Conservation (phyloP, 305 asterid species). For the Fraxinus platypoda region DNA sequence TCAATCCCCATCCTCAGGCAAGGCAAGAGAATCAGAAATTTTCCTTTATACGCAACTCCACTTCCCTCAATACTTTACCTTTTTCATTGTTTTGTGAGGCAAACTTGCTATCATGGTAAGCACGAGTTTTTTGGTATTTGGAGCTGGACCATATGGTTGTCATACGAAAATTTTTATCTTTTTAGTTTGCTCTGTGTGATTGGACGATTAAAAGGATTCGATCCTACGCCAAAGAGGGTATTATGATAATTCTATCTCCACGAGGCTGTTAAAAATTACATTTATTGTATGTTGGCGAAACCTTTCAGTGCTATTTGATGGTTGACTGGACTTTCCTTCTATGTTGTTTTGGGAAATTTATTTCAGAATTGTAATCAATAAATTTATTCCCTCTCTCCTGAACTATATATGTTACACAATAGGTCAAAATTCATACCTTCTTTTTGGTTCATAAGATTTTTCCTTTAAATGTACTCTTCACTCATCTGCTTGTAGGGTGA, state of each 20-base stretch:
- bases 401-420: slow-evolving; percentile 1
- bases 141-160: neutral
- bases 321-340: neutral
- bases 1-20: neutral
- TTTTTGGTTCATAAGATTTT: slow-evolving; percentile 6
- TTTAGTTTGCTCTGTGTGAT: neutral
- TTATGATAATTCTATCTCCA: neutral
- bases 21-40: neutral
- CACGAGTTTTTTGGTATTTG: no score
- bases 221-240: neutral
- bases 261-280: neutral
- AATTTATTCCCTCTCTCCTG: neutral
- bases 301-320: neutral
- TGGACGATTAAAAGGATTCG: neutral
- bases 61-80: neutral
- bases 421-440: slow-evolving; percentile 7
- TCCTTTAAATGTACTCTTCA: neutral
- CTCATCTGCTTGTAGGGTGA: slow-evolving; percentile 60
- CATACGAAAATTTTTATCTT: neutral
- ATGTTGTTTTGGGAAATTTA: neutral
- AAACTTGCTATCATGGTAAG: neutral
- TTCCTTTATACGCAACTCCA: neutral
- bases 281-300: neutral
- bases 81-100: neutral
- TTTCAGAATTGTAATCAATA: neutral